phyloP scores from a whole-genome alignment of 768 basidiomycete species.

The Boletus vinaceobasis region DNA sequence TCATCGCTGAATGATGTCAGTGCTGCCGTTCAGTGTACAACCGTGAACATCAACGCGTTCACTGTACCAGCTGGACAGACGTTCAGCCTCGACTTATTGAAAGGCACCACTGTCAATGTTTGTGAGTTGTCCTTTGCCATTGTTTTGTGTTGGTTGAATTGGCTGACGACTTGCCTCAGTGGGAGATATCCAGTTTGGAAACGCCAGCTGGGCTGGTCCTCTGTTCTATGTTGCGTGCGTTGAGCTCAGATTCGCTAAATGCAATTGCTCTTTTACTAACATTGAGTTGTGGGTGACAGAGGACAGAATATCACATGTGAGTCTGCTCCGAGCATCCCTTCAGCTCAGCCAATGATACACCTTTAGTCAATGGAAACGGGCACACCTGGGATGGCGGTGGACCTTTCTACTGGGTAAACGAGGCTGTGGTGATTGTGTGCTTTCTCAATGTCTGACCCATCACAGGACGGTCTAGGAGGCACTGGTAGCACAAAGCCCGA shows the following conservation, averaged over 20 bases:
- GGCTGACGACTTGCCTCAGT: conserved; percentile 29
- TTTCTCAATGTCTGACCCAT: neutral
- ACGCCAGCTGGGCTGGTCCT: conserved; percentile 49
- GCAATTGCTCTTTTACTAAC: neutral
- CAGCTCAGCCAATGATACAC: neutral
- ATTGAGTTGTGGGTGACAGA: conserved; percentile 25
- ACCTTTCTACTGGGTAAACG: conserved; percentile 40
- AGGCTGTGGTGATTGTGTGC: neutral
- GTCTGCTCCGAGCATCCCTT: conserved; percentile 7
- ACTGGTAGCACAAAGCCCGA: conserved; percentile 19
- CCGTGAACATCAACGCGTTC: conserved; percentile 54
- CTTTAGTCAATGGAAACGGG: conserved; percentile 39
- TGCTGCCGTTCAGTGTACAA: conserved; percentile 52
- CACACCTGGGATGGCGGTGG: conserved; percentile 42
- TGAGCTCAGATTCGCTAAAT: neutral
- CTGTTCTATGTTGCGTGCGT: conserved; percentile 49
- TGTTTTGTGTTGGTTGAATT: neutral
- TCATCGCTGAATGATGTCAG: conserved; percentile 49
- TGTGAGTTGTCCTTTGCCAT: conserved; percentile 35
- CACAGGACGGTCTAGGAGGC: conserved; percentile 28
- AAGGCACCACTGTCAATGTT: conserved; percentile 56
- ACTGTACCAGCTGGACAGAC: conserved; percentile 54
- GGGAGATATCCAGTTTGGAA: conserved; percentile 58
- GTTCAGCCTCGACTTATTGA: conserved; percentile 43
- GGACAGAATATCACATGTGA: conserved; percentile 49